Evolutionary conservation across 2,329 filamentous ascomycete species (phyloP), one percentile per base, ranked within the genome.

Genomic region (Davidsoniella eucalypti): DNA sequence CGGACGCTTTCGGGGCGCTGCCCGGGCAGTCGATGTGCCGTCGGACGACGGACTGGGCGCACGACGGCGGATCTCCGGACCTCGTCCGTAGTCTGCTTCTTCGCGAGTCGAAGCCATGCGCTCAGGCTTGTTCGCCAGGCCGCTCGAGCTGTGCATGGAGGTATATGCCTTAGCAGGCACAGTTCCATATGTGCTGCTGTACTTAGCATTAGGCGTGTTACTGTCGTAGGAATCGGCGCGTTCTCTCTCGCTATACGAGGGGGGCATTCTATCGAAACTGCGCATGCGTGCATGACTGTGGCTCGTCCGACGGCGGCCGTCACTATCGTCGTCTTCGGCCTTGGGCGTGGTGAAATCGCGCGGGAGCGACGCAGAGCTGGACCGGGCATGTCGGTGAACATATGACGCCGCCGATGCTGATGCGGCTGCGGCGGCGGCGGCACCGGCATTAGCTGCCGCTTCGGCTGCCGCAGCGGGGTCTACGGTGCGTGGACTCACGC

Each of bases 331-430:
- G 38, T 26, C n/a, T 14, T 45, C 33, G 3, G 21, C 6, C 10
- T 33, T 33, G 10, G 44, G 29, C 6, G 37, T 39, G 10, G 23
- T 38, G 36, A 12, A 16, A 36, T 52, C 51, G 10, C 41, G 43
- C 2, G 43, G 47, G 7, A 49, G 33, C 8, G 51, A 52, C 3
- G 51, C 51, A 10, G 51, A 52, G 10, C 47, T 52, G 7, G 51
- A 52, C 10, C 51, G 41, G 17, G 42, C 23, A 23, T 52, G 51
- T 5, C 36, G 40, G 5, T 26, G 44, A 26, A 36, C 29, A 7
- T 38, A 36, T 7, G 43, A 18, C 6, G 46, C 25, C 9, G 21
- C 17, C 8, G 51, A 14, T 12, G 41, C 41, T 17, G 46, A 21
- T 25, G 50, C 39, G 23, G 21, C 18, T 23, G 33, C 26, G 1